Base-by-base conservation (phyloP, 2,329 filamentous ascomycete genomes). In the Penicillium sp. region DNA sequence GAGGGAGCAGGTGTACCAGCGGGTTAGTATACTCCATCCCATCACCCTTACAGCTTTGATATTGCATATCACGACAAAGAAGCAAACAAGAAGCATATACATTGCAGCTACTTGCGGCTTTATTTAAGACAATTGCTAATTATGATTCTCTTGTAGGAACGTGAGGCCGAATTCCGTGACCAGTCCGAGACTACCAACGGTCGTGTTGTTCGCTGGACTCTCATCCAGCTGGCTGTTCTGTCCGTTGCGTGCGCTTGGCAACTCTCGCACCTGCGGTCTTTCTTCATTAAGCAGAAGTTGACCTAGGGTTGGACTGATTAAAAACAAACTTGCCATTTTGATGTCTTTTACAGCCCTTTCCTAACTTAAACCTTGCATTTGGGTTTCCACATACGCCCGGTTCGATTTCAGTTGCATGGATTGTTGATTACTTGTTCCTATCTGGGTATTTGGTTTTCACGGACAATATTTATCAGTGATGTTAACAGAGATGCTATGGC, bases 281-380 rank as follows among this genome's bases (percentile, higher is more conserved):
- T 99, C 85, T 99, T 99, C 82, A 99, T 99, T 83, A 99, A 99
- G 85, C 93, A 98, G 82, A 99, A 99, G 85, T 87, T 99, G 75
- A 98, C 95, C 59, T 99, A 86, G 78, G 48, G 48, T 39, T 42
- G 27, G 29, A 51, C 37, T 14, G 35, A 44, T 45, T 26, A 25
- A 35, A 44, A 43, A 43, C 26, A 27, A 51, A 50, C 23, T 35
- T 53, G 44, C 48, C 42, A 43, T 53, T 29, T 55, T 35, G 52
- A 58, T 57, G 43, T 57, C 37, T 50, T 55, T 60, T 46, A 53
- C 57, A 55, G 54, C 60, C 59, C 54, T 57, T 57, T 60, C 37
- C 48, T 57, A 50, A 50, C 52, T 54, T 59, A 59, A 59, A 54
- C 55, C 56, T 62, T 61, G 63, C 63, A 65, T 66, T 53, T 39